Evolutionary conservation across 257 asterid genomes (phyloP), one percentile per base, ranked within the genome.

Genomic region (Prunella vulgaris): DNA sequence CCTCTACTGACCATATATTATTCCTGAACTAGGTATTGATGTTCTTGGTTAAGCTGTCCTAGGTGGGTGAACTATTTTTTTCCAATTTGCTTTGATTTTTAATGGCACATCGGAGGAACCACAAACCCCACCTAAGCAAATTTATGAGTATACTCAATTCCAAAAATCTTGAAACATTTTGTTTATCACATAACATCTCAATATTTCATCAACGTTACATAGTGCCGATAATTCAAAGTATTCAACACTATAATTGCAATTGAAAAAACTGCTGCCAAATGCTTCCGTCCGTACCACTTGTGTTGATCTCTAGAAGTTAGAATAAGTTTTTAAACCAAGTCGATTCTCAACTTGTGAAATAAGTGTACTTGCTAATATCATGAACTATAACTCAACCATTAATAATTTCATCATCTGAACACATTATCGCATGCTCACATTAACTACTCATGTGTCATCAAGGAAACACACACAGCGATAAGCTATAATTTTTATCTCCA

Each of bases 141-240:
- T 22, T 58, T 44, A 56, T 56, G 40, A 56, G 44, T 14, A 64
- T 38, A 73, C 18, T 52, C 15, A 2, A 71, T 21, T 30, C 66
- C 10, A 32, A 44, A 70, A 52, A 32, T 59, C 44, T 44, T 17
- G 22, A 28, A 44, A 24, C 10, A 44, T 8, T 35, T 35, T 14
- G 17, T 24, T 60, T 30, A 10, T 21, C 70, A 72, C 12, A 10
- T 62, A 24, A 71, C 58, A 51, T 17, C 24, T 51, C 30, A 17
- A 30, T 27, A 12, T 25, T 21, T 33, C 59, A 63, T 13, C 8
- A 37, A n/a, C 49, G 66, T 73, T 64, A 73, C 42, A 72, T 54
- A 13, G 2, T 1, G 64, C 2, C 25, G 7, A 60, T 38, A 49
- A 13, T 42, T 13, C 51, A 42, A n/a, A 42, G 51, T 13, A 42